phyloP scores from a whole-genome alignment of 257 asterid species.

The Solanum tarapatanum region DNA sequence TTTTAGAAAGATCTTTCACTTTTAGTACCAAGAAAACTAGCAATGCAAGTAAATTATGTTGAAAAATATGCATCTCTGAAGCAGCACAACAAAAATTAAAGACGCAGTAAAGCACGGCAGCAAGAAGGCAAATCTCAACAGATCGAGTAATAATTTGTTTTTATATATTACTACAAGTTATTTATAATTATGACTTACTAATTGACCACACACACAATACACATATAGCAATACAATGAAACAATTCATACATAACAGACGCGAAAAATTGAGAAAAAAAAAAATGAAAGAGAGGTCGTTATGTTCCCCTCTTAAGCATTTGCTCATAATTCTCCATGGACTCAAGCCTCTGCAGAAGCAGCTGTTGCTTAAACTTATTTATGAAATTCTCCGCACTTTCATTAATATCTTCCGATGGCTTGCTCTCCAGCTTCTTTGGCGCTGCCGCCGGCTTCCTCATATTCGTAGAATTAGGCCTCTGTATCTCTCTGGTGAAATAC shows the following conservation, averaged over 20 bases:
- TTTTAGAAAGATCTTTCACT: background rate
- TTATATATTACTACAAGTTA: background rate
- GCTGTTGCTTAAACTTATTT: constrained; percentile 47
- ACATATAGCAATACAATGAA: background rate
- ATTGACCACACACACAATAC: background rate
- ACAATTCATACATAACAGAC: background rate
- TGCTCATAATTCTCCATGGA: constrained; percentile 65
- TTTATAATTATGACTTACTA: background rate
- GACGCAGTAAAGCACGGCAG: background rate
- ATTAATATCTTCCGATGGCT: constrained; percentile 41
- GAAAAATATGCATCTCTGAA: background rate
- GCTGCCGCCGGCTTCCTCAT: background rate
- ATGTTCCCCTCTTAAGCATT: constrained; percentile 63
- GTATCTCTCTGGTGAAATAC: background rate
- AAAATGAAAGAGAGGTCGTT: background rate
- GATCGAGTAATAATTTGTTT: background rate
- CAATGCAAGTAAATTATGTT: background rate
- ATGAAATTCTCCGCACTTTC: constrained; percentile 72
- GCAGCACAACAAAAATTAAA: background rate
- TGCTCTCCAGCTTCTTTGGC: constrained; percentile 26
- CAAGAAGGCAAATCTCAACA: background rate
- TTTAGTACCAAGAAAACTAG: background rate
- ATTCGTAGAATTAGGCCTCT: background rate
- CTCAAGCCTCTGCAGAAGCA: constrained; percentile 62
- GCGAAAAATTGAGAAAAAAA: background rate